Conservation (phyloP, 495 filamentous ascomycete genomes). For the Xylaria intraflava region DNA sequence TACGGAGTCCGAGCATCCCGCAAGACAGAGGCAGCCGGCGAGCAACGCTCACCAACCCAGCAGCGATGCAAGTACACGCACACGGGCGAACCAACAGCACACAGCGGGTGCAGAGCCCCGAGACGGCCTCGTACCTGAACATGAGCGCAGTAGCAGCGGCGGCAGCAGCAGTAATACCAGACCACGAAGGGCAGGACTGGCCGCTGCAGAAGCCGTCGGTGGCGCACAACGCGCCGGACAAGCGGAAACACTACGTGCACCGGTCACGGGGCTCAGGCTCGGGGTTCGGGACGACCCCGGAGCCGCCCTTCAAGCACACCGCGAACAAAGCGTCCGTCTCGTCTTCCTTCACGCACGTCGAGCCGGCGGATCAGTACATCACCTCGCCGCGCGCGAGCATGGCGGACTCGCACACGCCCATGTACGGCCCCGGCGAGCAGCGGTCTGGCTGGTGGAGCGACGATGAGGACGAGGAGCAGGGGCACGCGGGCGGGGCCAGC, state of each 20-base stretch:
- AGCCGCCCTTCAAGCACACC: not conserved
- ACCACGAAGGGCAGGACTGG: conserved; percentile 1
- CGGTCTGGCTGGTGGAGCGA: conserved; percentile 11
- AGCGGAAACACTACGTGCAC: not conserved
- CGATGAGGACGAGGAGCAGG: conserved; percentile 5
- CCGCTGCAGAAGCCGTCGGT: conserved; percentile 7
- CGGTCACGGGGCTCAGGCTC: not conserved
- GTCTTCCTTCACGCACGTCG: not conserved
- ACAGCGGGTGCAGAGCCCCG: conserved; percentile 1
- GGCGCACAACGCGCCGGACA: not conserved
- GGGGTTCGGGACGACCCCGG: not conserved
- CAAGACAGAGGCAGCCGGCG: not conserved
- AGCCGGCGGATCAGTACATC: not conserved
- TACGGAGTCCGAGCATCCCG: conserved; percentile 7
- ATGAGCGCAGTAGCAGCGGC: not conserved
- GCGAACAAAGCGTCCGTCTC: conserved; percentile 4
- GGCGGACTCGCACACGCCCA: conserved; percentile 8
- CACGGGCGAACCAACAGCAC: not conserved
- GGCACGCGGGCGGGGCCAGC: not conserved
- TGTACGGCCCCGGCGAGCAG: conserved; percentile 3
- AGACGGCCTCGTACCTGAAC: not conserved
- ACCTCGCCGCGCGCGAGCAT: not conserved
- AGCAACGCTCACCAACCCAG: not conserved
- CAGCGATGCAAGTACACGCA: not conserved
- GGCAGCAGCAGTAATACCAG: not conserved